Base-by-base conservation (phyloP, 1,139 yeast species). In the Taphrina confusa region DNA sequence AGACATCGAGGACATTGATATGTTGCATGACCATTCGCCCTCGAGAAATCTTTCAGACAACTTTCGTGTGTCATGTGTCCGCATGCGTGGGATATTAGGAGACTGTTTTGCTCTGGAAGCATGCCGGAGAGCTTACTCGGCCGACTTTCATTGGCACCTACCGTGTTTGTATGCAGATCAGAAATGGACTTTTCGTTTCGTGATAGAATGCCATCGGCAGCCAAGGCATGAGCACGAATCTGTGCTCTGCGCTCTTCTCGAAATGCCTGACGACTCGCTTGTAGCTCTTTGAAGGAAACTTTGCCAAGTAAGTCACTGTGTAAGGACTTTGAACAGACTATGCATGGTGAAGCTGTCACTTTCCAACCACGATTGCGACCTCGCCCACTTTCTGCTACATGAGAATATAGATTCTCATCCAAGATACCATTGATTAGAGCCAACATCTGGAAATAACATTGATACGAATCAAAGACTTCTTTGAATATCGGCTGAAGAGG, bases 401-500 rank as follows among this genome's bases (percentile, higher is more conserved):
- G 22, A 1, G 6, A 18, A 47, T 25, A 47, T 14, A 47, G 40
- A 22, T 31, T 42, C 6, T 11, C 11, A 12, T 23, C 23, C 42
- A 85, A 72, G 65, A 86, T 74, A 40, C 74, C 72, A 46, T 83
- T 74, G 1, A 84, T 78, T 3, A 83, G 77, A n/a, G 73, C 71
- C 28, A 83, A 71, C 65, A 85, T 79, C 60, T 79, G 81, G 59
- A 78, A 78, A 66, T 87, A 92, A 66, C 83, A 84, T 1, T 82
- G 74, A 67, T 83, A 84, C 0, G 89, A 83, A 4, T 82, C 72
- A 64, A 84, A 83, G 4, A 85, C 79, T 60, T 85, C 89, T 45
- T 78, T 79, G 16, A 87, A 72, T 8, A 85, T 80, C 1, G 78
- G 77, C 36, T 85, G 74, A n/a, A 86, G 80, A 65, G 84, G 84